phyloP scores from a whole-genome alignment of 495 filamentous ascomycete species.

The Talaromyces trachyspermus region DNA sequence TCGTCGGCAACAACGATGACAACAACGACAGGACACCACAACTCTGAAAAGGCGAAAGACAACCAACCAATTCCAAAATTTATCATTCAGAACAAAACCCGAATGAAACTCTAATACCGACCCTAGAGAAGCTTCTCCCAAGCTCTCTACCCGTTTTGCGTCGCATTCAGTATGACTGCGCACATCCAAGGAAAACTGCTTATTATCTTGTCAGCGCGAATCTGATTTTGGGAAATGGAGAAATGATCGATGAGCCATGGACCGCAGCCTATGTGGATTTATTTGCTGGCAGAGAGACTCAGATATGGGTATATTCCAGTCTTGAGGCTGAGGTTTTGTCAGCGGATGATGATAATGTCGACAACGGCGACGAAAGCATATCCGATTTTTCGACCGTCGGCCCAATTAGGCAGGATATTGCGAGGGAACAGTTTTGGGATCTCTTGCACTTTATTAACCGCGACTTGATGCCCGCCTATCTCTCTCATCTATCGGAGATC shows the following conservation, averaged over 20 bases:
- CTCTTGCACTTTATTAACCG: neutral
- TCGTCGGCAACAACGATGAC: no score
- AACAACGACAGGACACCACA: no score
- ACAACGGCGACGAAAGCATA: neutral
- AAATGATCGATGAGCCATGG: conserved; percentile 18
- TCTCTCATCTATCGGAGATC: neutral
- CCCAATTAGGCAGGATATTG: neutral
- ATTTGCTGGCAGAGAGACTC: conserved; percentile 48
- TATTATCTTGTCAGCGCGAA: conserved; percentile 38
- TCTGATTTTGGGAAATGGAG: no score
- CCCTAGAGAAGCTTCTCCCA: conserved; percentile 44
- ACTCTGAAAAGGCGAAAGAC: no score
- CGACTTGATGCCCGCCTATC: neutral
- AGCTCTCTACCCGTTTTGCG: conserved; percentile 50
- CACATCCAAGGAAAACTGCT: conserved; percentile 28
- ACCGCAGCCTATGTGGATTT: conserved; percentile 54
- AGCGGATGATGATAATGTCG: neutral
- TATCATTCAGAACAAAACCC: conserved; percentile 19
- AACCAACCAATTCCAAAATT: no score
- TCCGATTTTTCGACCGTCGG: neutral
- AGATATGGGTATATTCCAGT: conserved; percentile 53
- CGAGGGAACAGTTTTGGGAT: conserved; percentile 2
- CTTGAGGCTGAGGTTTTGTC: conserved; percentile 33
- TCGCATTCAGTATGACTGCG: conserved; percentile 46
- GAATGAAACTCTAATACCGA: conserved; percentile 28